phyloP scores from a whole-genome alignment of 805 yeast species.

The Metschnikowia cerradonensis region DNA sequence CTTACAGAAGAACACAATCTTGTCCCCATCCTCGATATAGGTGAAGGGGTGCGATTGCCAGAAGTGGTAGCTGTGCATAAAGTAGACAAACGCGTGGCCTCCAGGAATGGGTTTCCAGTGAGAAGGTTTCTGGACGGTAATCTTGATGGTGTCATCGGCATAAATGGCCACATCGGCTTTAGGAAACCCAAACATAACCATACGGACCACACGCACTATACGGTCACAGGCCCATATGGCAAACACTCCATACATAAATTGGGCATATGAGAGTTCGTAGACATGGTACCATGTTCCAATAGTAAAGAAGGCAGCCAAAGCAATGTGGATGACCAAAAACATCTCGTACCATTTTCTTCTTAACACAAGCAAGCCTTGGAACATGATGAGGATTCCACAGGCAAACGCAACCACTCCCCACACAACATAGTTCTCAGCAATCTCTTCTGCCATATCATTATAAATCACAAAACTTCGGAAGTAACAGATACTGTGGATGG shows the following conservation, averaged over 20 bases:
- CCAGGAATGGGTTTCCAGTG: slow-evolving; percentile 53
- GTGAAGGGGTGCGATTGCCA: slow-evolving; percentile 72
- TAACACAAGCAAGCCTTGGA: slow-evolving; percentile 17
- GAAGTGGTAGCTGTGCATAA: slow-evolving; percentile 46
- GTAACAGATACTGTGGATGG: slow-evolving; percentile 13
- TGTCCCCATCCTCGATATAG: slow-evolving; percentile 14
- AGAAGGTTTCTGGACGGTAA: slow-evolving; percentile 45
- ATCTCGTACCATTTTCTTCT: slow-evolving; percentile 22
- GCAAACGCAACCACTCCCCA: slow-evolving; percentile 14
- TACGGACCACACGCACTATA: slow-evolving; percentile 27
- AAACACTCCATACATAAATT: slow-evolving; percentile 46
- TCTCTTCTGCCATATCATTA: slow-evolving; percentile 5
- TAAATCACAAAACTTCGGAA: slow-evolving; percentile 3
- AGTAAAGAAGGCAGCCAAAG: slow-evolving; percentile 20
- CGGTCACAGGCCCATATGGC: slow-evolving; percentile 60
- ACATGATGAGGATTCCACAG: slow-evolving; percentile 11
- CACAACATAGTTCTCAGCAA: slow-evolving; percentile 7
- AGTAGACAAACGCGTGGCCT: slow-evolving; percentile 52
- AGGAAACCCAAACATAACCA: slow-evolving; percentile 34
- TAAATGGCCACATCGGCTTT: slow-evolving; percentile 31
- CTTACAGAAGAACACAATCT: slow-evolving; percentile 30
- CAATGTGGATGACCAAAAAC: slow-evolving; percentile 22
- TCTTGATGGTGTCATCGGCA: slow-evolving; percentile 44
- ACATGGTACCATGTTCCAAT: slow-evolving; percentile 20
- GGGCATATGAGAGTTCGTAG: slow-evolving; percentile 20